A percentile compares a stretch with the other conserved stretches of the same genome.
Evolutionary conservation across 2,329 filamentous ascomycete genomes (phyloP).

Genomic region (Nothophoma quercina): DNA sequence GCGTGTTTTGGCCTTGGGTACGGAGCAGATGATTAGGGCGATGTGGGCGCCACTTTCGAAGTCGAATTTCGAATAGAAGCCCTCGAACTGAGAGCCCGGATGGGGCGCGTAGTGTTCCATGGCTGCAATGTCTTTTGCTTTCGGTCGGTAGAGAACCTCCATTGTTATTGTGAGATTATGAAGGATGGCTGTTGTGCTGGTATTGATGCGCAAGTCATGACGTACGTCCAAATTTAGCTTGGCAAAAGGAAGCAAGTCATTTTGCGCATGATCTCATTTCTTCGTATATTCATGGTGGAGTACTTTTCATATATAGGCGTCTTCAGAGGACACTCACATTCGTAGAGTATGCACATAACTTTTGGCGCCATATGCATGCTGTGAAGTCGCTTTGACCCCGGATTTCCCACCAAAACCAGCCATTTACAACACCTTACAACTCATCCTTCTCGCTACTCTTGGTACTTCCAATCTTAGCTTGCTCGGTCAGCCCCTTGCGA

Average conservation of each 20-base stretch:
- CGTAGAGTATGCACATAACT: neutral
- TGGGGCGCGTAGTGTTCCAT: constrained; percentile 58
- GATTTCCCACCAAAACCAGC: neutral
- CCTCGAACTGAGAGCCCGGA: constrained; percentile 54
- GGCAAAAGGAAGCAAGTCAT: constrained; percentile 6
- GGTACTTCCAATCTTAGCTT: constrained; percentile 36
- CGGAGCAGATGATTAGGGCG: constrained; percentile 56
- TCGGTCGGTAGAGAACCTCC: neutral
- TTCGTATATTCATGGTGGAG: neutral
- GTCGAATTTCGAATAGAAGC: constrained; percentile 60
- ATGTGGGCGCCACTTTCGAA: constrained; percentile 56
- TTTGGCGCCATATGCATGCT: neutral
- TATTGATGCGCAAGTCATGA: constrained; percentile 26
- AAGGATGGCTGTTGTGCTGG: neutral
- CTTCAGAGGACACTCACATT: neutral
- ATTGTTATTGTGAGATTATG: neutral
- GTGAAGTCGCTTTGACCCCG: neutral
- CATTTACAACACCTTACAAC: constrained; percentile 19
- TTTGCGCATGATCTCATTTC: neutral
- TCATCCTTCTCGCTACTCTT: constrained; percentile 37
- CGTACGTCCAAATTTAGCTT: constrained; percentile 23
- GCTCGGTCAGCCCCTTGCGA: constrained; percentile 60
- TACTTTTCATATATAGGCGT: neutral
- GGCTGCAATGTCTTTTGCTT: neutral
- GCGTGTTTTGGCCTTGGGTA: constrained; percentile 50